Conservation (phyloP, 2,329 filamentous ascomycete genomes). For the Orbilia javanica region DNA sequence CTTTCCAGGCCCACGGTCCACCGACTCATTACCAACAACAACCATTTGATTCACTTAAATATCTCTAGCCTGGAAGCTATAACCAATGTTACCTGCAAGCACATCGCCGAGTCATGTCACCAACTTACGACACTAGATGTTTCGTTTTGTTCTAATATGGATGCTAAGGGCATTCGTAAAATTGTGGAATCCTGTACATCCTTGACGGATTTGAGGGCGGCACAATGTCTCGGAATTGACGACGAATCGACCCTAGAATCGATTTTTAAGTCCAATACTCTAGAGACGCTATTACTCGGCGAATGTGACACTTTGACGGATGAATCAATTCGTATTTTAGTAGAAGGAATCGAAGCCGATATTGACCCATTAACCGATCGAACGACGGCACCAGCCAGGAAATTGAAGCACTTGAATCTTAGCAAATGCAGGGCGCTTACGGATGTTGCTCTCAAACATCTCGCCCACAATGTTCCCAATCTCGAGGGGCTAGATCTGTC, state of each 20-base stretch:
- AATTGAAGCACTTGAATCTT: conserved; percentile 85
- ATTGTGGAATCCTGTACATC: conserved; percentile 79
- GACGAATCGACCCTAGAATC: conserved; percentile 77
- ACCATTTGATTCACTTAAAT: conserved; percentile 83
- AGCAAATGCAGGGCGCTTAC: conserved; percentile 82
- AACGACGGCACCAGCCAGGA: conserved; percentile 80
- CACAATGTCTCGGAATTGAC: conserved; percentile 84
- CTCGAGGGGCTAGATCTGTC: conserved; percentile 87
- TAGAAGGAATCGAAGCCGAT: conserved; percentile 81
- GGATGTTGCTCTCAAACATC: conserved; percentile 75
- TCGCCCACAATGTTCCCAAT: conserved; percentile 81
- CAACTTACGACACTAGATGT: conserved; percentile 87
- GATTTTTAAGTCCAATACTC: conserved; percentile 82
- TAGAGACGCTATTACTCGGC: conserved; percentile 84
- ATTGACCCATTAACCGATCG: conserved; percentile 83
- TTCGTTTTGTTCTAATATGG: conserved; percentile 91
- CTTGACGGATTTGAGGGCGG: conserved; percentile 82
- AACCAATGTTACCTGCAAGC: conserved; percentile 86
- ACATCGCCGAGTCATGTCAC: conserved; percentile 83
- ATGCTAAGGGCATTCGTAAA: conserved; percentile 79
- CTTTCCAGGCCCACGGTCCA: conserved; percentile 83
- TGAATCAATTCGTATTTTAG: conserved; percentile 77
- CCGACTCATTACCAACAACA: conserved; percentile 80
- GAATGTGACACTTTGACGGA: conserved; percentile 85
- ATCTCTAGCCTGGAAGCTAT: conserved; percentile 83